These are phyloP conservation scores for Dorcoceras hygrometricum DNA, from an alignment of 257 asterid genomes.

Conservation along the genomic window DNA sequence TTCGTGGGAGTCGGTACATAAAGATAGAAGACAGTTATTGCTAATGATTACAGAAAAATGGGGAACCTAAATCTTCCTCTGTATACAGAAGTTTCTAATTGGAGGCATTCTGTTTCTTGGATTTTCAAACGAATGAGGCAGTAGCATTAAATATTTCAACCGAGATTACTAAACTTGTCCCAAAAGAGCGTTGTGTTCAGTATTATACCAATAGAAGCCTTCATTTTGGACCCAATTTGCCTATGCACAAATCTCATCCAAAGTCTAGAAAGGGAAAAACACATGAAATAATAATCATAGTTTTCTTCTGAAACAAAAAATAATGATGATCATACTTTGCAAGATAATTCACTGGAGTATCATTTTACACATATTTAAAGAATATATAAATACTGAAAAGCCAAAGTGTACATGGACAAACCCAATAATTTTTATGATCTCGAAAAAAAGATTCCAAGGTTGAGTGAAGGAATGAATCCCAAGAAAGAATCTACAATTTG, in stretches of 20 bases:
- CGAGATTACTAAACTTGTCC: neutral
- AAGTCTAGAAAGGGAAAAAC: conserved; percentile 25
- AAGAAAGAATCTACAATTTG: conserved; percentile 56
- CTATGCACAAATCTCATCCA: conserved; percentile 21
- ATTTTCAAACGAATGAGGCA: neutral
- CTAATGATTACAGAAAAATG: too few species aligned
- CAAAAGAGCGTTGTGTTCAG: neutral
- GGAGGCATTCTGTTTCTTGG: neutral
- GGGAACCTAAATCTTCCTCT: neutral
- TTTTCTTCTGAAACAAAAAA: neutral
- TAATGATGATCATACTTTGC: neutral
- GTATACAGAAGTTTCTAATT: neutral
- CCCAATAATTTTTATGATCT: conserved; percentile 26
- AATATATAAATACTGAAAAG: neutral
- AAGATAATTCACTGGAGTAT: neutral
- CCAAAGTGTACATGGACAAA: conserved; percentile 20
- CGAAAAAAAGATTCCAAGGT: conserved; percentile 24
- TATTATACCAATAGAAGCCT: neutral
- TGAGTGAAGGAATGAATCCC: conserved; percentile 61
- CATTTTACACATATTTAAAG: neutral
- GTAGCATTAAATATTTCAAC: neutral
- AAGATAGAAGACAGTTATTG: neutral
- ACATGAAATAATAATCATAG: conserved; percentile 25
- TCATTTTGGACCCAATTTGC: neutral
- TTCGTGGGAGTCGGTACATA: neutral